These are phyloP conservation scores for Dactylonectria estremocensis DNA, from an alignment of 2,329 filamentous ascomycete genomes.

Conservation along the genomic window DNA sequence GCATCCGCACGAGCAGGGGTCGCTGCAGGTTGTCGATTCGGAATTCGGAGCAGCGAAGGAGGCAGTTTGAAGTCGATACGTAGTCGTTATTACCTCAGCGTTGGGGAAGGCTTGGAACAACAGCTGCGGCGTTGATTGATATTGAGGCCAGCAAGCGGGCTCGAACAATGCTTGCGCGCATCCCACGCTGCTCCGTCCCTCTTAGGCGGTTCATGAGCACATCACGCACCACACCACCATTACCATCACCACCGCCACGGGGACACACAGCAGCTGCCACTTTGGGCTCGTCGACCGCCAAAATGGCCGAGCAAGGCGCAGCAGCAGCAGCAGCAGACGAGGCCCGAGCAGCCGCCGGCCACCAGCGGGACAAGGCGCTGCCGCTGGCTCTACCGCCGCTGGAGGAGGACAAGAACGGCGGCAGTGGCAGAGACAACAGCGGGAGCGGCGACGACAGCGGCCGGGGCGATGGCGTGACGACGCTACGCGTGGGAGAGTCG, in stretches of 20 bases:
- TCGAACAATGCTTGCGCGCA: constrained; percentile 24
- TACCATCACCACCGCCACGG: too few species aligned
- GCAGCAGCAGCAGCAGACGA: constrained; percentile 10
- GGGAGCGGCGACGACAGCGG: constrained; percentile 2
- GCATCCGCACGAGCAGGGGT: neutral
- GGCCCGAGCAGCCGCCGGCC: neutral
- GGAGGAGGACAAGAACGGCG: constrained; percentile 17
- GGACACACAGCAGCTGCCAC: constrained; percentile 14
- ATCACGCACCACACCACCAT: constrained; percentile 13
- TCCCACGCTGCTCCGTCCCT: constrained; percentile 18
- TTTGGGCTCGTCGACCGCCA: constrained; percentile 10
- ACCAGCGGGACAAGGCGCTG: constrained; percentile 9
- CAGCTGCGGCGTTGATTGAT: neutral
- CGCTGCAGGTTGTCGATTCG: neutral
- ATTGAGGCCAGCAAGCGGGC: neutral
- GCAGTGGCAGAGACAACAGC: neutral
- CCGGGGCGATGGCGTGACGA: constrained; percentile 44
- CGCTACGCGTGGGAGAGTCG: constrained; percentile 47
- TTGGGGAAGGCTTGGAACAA: too few species aligned
- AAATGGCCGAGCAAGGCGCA: constrained; percentile 5
- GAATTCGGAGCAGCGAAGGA: too few species aligned
- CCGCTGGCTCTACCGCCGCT: constrained; percentile 10
- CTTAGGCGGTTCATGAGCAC: constrained; percentile 20
- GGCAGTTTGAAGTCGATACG: too few species aligned
- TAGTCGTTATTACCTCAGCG: too few species aligned